Evolutionary conservation across 2,329 filamentous ascomycete genomes (phyloP), one percentile per base, ranked within the genome.

Genomic region (Purpureocillium takamizusanense): DNA sequence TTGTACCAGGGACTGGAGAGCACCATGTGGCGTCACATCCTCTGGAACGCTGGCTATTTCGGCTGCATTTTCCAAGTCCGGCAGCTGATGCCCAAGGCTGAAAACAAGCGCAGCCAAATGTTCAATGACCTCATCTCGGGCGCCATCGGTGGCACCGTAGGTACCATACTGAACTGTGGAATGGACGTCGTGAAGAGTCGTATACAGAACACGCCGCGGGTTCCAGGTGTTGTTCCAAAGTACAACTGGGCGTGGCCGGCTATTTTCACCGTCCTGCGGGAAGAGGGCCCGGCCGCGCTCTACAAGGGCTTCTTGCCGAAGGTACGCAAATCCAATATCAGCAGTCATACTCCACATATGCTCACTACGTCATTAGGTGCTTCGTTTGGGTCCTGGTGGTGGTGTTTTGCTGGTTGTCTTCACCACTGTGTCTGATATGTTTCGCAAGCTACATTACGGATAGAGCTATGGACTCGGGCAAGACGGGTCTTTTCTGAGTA

Each of bases 291-390:
- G 59, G 66, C 65, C 35, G 92, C 92, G 30, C 70, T 98, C 43
- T 98, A 98, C 75, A 98, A 97, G 76, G 92, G 92, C 13, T 98
- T 98, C 74, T 57, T 92, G 46, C 92, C 92, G 50, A 98, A 98
- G 77, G 92, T 95, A 71, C 85, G 65, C 60, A 83, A 15, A n/a
- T 13, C 4, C 23, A 10, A 10, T 6, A 25, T 4, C 13, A 10
- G 10, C 17, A 82, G 31, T 12, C 12, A 9, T 30, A 21, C n/a
- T 42, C 41, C 15, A 42, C 39, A 11, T 16, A 14, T 25, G 25
- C 7, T 33, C 25, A 18, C 40, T 45, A 36, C 12, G 12, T 33
- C n/a, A 6, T 9, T 25, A 63, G 61, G 61, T 66, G n/a, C 56
- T 65, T 33, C 61, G 62, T 66, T 64, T 76, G 29, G 72, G 72